These are phyloP conservation scores for Xylaria sp. DNA, from an alignment of 2,329 filamentous ascomycete genomes.

Conservation along the genomic window DNA sequence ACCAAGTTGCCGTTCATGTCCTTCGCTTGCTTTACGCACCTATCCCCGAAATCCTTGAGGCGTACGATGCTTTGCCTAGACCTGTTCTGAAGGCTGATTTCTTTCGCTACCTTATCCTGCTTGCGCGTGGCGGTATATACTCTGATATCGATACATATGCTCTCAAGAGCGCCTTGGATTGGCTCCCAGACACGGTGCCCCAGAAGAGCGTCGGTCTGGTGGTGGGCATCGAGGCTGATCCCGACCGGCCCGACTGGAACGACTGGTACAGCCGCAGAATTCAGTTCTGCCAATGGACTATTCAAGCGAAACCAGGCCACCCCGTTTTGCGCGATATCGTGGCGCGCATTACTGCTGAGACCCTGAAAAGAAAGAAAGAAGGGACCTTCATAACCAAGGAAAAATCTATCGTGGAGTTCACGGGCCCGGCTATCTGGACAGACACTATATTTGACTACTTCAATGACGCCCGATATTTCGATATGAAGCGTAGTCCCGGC, in stretches of 20 bases:
- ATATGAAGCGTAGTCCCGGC: slow-evolving; percentile 75
- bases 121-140: slow-evolving; percentile 75
- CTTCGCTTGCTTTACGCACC: slow-evolving; percentile 88
- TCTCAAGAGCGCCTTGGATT: slow-evolving; percentile 83
- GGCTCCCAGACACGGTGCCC: slow-evolving; percentile 84
- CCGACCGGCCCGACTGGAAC: slow-evolving; percentile 90
- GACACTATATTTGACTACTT: slow-evolving; percentile 92
- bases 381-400: slow-evolving; percentile 63
- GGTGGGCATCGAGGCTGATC: slow-evolving; percentile 95
- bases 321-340: slow-evolving; percentile 91
- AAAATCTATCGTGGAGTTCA: slow-evolving; percentile 90
- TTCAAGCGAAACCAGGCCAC: slow-evolving; percentile 94
- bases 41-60: slow-evolving; percentile 80
- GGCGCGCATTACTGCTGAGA: slow-evolving; percentile 83
- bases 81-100: slow-evolving; percentile 83
- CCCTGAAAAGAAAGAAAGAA: slow-evolving; percentile 76
- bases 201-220: slow-evolving; percentile 84
- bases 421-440: slow-evolving; percentile 94
- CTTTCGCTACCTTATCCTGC: slow-evolving; percentile 78
- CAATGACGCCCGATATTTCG: slow-evolving; percentile 90
- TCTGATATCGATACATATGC: slow-evolving; percentile 92
- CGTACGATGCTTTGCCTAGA: slow-evolving; percentile 77
- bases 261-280: slow-evolving; percentile 97
- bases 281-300: slow-evolving; percentile 99
- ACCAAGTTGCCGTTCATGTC: slow-evolving; percentile 83